phyloP scores from a whole-genome alignment of 805 yeast species.

The Myxozyma melibiosi region DNA sequence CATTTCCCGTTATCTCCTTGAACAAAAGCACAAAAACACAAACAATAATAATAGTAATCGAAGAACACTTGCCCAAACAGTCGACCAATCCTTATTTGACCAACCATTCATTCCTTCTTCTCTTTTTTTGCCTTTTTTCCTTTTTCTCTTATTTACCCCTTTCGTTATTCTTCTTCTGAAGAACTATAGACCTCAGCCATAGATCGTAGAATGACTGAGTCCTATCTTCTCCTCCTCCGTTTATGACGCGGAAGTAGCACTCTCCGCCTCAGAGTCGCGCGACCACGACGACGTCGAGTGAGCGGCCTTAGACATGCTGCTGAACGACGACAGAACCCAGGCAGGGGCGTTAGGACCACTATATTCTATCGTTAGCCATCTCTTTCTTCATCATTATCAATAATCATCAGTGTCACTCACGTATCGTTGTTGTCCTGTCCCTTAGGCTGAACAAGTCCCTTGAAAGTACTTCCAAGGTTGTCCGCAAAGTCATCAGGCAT shows the following conservation, averaged over 20 bases:
- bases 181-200: too few species aligned
- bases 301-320: constrained; percentile 27
- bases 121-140: not conserved
- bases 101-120: not conserved
- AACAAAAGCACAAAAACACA: not conserved
- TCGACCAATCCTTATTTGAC: not conserved
- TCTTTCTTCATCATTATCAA: not conserved
- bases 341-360: constrained; percentile 52
- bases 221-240: not conserved
- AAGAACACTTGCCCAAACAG: not conserved
- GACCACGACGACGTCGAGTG: constrained; percentile 15
- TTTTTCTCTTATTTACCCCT: not conserved
- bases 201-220: too few species aligned
- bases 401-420: not conserved
- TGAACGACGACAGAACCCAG: constrained; percentile 49
- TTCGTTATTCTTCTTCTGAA: not conserved
- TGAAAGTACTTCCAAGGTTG: constrained; percentile 25
- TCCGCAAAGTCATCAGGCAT: constrained; percentile 42
- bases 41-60: not conserved
- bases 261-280: not conserved
- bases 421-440: constrained; percentile 82
- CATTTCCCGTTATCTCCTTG: too few species aligned
- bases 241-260: too few species aligned
- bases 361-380: too few species aligned
- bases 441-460: constrained; percentile 90